Base-by-base conservation (phyloP, 257 asterid genomes). In the Ajuga chamaepitys region DNA sequence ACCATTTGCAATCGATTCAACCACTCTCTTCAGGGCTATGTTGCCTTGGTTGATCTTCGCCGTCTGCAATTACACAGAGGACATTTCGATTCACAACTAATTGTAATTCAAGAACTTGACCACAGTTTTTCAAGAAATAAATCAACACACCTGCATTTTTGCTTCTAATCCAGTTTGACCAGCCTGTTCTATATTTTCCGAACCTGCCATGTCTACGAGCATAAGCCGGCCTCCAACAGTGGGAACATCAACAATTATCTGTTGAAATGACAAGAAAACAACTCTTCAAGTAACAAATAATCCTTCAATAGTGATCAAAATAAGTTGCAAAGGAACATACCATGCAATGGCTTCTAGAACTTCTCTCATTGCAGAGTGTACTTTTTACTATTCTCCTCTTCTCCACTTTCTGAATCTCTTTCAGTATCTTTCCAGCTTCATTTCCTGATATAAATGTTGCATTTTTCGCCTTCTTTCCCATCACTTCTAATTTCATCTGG, bases 121-220 rank as follows among this genome's bases (percentile, higher is more conserved):
- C 24, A 32, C 0, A 34, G 17, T 38, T 51, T 42, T 45, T 62
- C 10, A 38, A 32, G 8, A 21, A 17, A 22, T 12, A 20, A 21
- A 62, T 78, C 17, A 84, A 69, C 46, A 79, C 45, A 84, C 98
- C 97, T 92, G 96, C 95, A 94, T 75, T 60, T 94, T 94, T 17
- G 97, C 99, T 77, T 94, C 99, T 4, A 86, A 59, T 9, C 99
- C 97, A 35, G 0, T 83, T 74, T 88, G 97, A 42, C 99, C 99
- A 30, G 99, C 99, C 71, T 94, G 99, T 63, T 94, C 99, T 25
- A 90, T 94, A 38, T 94, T 94, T 74, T 94, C 99, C 2, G 97
- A 94, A 70, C 99, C 99, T 2, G 96, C 99, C 97, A 94, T 94
- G 77, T 94, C 99, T 9, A 94, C 99, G 1, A 94, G 97, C 93